These are phyloP conservation scores for Phytopythium chamaehyphon DNA, from an alignment of 352 stramenopile species.

Conservation along the genomic window DNA sequence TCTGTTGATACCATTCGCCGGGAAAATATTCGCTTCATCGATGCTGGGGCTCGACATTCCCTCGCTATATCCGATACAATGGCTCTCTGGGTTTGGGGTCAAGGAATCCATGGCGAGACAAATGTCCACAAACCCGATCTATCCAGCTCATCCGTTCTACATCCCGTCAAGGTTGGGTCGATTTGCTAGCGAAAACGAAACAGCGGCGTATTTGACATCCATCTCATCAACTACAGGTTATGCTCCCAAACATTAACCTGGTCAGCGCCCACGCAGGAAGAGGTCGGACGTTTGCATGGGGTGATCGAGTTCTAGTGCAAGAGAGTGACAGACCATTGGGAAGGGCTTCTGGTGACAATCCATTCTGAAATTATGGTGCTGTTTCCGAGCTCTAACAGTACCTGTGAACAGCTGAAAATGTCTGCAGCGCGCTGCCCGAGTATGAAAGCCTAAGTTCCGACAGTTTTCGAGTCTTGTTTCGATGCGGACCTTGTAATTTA, in stretches of 20 bases:
- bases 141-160: constrained; percentile 45
- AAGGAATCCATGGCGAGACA: constrained; percentile 57
- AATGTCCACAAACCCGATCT: constrained; percentile 33
- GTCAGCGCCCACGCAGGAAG: constrained; percentile 51
- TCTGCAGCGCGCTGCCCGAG: constrained; percentile 45
- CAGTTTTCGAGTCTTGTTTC: constrained; percentile 67
- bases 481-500: constrained; percentile 48
- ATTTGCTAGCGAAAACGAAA: neutral
- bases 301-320: constrained; percentile 32
- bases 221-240: constrained; percentile 22
- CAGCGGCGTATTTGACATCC: neutral
- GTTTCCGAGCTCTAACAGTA: neutral
- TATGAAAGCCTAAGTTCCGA: constrained; percentile 68
- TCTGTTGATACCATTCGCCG: constrained; percentile 64
- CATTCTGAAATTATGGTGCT: neutral
- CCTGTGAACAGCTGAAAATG: constrained; percentile 25
- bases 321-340: constrained; percentile 14
- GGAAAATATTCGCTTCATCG: constrained; percentile 54
- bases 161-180: constrained; percentile 38
- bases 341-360: constrained; percentile 18
- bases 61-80: constrained; percentile 56
- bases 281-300: constrained; percentile 74
- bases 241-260: constrained; percentile 42
- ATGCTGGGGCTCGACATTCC: constrained; percentile 65
- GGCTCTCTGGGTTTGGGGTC: constrained; percentile 72